Evolutionary conservation across 345 rosid species (phyloP).

Genomic region (Populus tremula): DNA sequence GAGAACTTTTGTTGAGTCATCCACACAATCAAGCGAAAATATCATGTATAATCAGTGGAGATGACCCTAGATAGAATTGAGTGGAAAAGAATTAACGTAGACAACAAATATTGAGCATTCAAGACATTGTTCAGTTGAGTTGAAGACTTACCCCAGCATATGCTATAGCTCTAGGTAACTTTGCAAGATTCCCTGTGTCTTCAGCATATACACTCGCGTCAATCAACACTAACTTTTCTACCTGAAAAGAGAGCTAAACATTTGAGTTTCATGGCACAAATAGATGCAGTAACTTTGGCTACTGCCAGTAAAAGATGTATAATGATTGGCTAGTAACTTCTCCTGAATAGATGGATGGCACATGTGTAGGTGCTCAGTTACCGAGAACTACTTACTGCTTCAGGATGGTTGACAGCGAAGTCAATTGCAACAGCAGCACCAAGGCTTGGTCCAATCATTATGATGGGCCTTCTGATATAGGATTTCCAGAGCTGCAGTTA

Average conservation of each 20-base stretch:
- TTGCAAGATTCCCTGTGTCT: conserved; percentile 82
- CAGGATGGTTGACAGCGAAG: conserved; percentile 76
- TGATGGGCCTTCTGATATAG: conserved; percentile 71
- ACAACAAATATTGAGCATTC: background rate
- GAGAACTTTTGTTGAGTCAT: background rate
- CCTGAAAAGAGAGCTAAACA: conserved; percentile 34
- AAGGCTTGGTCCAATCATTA: conserved; percentile 87
- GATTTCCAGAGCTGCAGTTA: conserved; percentile 71
- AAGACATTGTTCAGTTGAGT: conserved; percentile 4
- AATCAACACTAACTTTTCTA: conserved; percentile 69
- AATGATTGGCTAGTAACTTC: background rate
- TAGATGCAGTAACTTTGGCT: background rate
- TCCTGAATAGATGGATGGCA: conserved; percentile 1
- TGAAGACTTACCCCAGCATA: conserved; percentile 70
- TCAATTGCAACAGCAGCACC: conserved; percentile 96
- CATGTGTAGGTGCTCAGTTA: conserved; percentile 9
- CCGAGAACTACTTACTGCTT: conserved; percentile 52
- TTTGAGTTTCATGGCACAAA: background rate
- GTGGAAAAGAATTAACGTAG: background rate
- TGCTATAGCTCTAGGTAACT: conserved; percentile 66
- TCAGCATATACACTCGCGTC: conserved; percentile 91
- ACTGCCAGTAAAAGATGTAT: background rate
- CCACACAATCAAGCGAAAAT: background rate
- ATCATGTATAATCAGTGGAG: background rate
- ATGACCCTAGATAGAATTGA: background rate